These are phyloP conservation scores for Trichosporon coremiiforme DNA, from an alignment of 1,284 basidiomycete genomes.

Conservation along the genomic window DNA sequence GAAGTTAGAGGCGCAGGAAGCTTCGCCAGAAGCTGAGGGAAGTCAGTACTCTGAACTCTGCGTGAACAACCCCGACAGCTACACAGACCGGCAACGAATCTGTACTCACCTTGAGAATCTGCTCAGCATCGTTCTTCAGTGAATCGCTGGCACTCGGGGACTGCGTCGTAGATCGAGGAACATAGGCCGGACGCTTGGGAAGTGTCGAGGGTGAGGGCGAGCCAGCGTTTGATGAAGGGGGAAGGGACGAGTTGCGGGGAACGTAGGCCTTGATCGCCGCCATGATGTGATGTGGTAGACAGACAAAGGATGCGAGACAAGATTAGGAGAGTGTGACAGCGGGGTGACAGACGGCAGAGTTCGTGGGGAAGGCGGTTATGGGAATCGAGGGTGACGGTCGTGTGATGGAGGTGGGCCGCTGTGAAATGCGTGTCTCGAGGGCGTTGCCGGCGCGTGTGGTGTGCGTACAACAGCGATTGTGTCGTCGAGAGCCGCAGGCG, in stretches of 20 bases:
- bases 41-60: too few species aligned
- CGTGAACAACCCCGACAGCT: neutral
- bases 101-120: slow-evolving; percentile 44
- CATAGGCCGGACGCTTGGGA: slow-evolving; percentile 23
- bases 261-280: slow-evolving; percentile 32
- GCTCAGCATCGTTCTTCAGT: slow-evolving; percentile 34
- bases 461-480: neutral
- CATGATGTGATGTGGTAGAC: slow-evolving; percentile 19
- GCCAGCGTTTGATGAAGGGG: slow-evolving; percentile 22
- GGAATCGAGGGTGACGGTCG: neutral
- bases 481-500: neutral
- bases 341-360: neutral
- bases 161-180: slow-evolving; percentile 23
- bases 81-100: neutral
- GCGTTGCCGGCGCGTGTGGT: neutral
- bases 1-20: slow-evolving; percentile 47
- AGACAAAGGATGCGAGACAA: slow-evolving; percentile 11
- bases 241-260: slow-evolving; percentile 30
- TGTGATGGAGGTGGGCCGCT: slow-evolving; percentile 1
- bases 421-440: neutral
- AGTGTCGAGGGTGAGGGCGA: slow-evolving; percentile 21
- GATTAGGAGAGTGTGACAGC: neutral
- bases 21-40: slow-evolving; percentile 37
- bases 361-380: neutral
- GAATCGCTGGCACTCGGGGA: slow-evolving; percentile 28